phyloP scores from a whole-genome alignment of 208 protist genomes.

The Naegleria lovaniensis region DNA sequence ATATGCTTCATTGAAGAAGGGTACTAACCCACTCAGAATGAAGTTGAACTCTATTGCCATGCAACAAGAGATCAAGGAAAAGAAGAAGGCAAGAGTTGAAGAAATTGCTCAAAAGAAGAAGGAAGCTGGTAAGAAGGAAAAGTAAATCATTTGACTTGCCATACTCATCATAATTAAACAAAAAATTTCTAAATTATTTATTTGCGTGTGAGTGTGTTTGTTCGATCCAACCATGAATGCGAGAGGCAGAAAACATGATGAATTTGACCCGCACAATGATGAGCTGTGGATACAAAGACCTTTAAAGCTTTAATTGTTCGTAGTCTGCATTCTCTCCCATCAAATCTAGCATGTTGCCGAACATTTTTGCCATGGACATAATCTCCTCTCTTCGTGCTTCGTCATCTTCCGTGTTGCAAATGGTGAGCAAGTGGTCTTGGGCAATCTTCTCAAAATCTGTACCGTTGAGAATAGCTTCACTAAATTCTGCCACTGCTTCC shows the following conservation, averaged over 20 bases:
- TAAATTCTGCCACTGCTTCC: constrained; percentile 8
- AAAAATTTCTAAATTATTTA: neutral
- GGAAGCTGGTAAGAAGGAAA: neutral
- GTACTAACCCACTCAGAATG: constrained; percentile 15
- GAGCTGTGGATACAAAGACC: neutral
- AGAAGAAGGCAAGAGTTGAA: neutral
- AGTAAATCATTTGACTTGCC: neutral
- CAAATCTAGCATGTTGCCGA: neutral
- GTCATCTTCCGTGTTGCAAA: neutral
- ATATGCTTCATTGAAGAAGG: neutral
- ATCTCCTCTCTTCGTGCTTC: neutral
- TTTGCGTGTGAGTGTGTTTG: neutral
- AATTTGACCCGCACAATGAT: neutral
- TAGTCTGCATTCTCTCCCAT: neutral
- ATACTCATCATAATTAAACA: neutral
- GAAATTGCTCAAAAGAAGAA: constrained; percentile 24
- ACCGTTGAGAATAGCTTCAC: neutral
- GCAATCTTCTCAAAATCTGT: constrained; percentile 3
- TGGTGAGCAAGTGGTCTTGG: no score
- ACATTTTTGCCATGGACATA: neutral
- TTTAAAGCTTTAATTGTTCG: neutral
- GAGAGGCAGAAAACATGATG: no score
- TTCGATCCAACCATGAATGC: no score
- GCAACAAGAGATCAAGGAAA: neutral
- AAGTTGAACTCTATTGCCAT: neutral